Evolutionary conservation across 1,284 basidiomycete genomes (phyloP), one percentile per base, ranked within the genome.

Genomic region (Gastroboletus turbinatus): DNA sequence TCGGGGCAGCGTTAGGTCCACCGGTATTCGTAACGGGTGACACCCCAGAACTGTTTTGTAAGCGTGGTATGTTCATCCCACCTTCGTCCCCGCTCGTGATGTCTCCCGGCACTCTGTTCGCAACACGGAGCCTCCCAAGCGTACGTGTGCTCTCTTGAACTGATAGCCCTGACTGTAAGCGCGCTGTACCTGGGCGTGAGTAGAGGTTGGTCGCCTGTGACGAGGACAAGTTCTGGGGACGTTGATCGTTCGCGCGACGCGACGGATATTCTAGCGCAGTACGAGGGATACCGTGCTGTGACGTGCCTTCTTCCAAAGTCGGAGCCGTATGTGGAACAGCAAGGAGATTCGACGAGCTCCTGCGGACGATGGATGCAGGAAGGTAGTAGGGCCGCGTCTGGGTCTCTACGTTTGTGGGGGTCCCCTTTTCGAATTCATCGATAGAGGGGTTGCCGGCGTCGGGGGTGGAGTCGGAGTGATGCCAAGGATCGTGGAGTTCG

Each of bases 51-150:
- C 7, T 27, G 14, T 42, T 40, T 43, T 36, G 57, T n/a, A 35
- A 17, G 17, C 53, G 57, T 27, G 50, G 21, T 3, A 52, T 4
- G 46, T 55, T 66, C 33, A 49, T 46, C 19, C 56, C 62, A 14
- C 75, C 73, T 35, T 76, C 76, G 53, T 75, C 75, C 8, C 75
- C 70, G n/a, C 72, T 74, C 3, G 69, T 69, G 44, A 76, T 55
- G 46, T 80, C 78, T 9, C 77, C 78, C 2, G 77, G 76, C 17
- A 73, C 66, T 50, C 75, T 69, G 62, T 80, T 79, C 27, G 74
- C 64, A 42, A 80, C 72, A 50, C 69, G 71, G 16, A 80, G 69
- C 17, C 58, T 63, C 11, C 77, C 76, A 16, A 76, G 66, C 21
- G 55, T 76, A 67, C 54, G 72, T 53, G 52, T 76, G 60, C 60